Base-by-base conservation (phyloP, 805 yeast genomes). In the Spathaspora sp. region DNA sequence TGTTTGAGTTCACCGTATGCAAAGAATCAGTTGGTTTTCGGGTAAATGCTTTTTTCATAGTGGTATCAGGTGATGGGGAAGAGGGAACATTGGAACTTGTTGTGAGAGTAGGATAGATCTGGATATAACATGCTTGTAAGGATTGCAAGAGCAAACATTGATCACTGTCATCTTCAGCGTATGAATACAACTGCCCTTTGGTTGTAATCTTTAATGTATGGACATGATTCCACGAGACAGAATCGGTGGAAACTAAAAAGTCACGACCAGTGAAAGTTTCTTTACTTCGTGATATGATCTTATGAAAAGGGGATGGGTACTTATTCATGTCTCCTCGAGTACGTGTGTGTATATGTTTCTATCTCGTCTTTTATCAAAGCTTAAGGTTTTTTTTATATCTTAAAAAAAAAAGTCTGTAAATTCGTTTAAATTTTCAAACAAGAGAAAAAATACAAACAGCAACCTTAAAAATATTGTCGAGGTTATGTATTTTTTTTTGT, bases 61-160 rank as follows among this genome's bases (percentile, higher is more conserved):
- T 5, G 8, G 12, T 31, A 6, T 35, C 40, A 35, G 40, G 40
- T 8, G 18, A 14, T 16, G 40, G 16, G 16, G 18, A 4, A n/a
- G 18, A 35, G 3, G 40, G 14, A 35, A 4, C 7, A 35, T 14
- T 35, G 8, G 44, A 18, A 14, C 35, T 32, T 35, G 46, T 20
- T 12, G 45, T 14, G 40, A 66, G 49, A 47, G 60, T 60, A 7
- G 77, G 69, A 39, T 58, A 63, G 28, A 74, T 59, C 49, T 69
- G 77, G 11, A 74, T 70, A 50, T 59, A 67, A 57, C 78, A 73
- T 16, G 75, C 64, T 57, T 74, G 78, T 32, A 74, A 61, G 44
- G 62, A 64, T 43, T 64, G 66, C 31, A 73, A 54, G 10, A 73
- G 61, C 12, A 72, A 54, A 52, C 65, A 63, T 49, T 63, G 64